Conservation (phyloP, 192 early-diverging fungal species). For the Radiomyces spectabilis region DNA sequence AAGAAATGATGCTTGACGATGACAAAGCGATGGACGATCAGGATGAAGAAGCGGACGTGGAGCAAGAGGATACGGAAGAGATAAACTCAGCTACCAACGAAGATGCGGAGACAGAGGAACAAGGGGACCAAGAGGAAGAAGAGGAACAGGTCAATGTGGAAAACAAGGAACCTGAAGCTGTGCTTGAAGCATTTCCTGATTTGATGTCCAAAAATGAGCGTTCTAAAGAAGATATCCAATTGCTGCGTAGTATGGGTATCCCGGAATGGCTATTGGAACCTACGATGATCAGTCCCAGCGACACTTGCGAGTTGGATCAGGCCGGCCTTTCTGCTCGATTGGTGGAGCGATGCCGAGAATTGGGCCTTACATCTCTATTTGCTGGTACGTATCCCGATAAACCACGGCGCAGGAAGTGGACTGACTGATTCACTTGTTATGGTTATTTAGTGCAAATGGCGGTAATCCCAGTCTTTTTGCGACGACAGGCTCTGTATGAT, state of each 20-base stretch:
- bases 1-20: conserved; percentile 3
- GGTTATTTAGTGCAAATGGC: conserved; percentile 66
- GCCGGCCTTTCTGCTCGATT: conserved; percentile 59
- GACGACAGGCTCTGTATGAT: conserved; percentile 54
- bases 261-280: conserved; percentile 88
- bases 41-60: conserved; percentile 4
- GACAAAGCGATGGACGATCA: background rate
- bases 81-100: conserved; percentile 2
- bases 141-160: conserved; percentile 1
- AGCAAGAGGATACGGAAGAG: background rate
- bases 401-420: too few relatives aligned
- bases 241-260: conserved; percentile 61
- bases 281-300: conserved; percentile 54
- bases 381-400: too few relatives aligned
- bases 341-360: conserved; percentile 47
- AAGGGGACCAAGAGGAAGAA: conserved; percentile 20
- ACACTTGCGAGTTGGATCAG: conserved; percentile 7
- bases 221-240: conserved; percentile 28
- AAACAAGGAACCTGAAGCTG: background rate
- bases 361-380: conserved; percentile 69
- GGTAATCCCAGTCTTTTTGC: conserved; percentile 74
- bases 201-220: conserved; percentile 28
- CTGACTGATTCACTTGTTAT: background rate
- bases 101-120: conserved; percentile 7
- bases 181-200: conserved; percentile 36